These are phyloP conservation scores for Neurospora sp. DNA, from an alignment of 495 filamentous ascomycete genomes.

Conservation along the genomic window DNA sequence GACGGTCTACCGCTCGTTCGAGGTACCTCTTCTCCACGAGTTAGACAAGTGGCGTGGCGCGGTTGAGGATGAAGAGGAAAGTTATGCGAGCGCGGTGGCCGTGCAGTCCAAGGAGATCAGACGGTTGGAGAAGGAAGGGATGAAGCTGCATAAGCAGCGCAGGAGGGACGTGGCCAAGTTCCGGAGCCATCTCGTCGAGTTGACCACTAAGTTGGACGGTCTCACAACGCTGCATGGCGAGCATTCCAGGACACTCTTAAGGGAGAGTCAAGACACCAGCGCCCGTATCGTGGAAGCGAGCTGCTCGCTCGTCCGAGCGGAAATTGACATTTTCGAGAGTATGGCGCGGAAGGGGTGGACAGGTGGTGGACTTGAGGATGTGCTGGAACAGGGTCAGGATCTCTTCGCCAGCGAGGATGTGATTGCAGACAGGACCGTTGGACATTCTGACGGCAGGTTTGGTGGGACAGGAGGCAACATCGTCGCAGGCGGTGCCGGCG, in stretches of 20 bases:
- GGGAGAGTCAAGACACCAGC: constrained; percentile 50
- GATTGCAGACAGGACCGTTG: background rate
- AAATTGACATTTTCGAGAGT: constrained; percentile 57
- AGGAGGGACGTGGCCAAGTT: constrained; percentile 44
- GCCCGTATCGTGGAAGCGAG: constrained; percentile 48
- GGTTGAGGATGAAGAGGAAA: constrained; percentile 49
- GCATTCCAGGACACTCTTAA: constrained; percentile 43
- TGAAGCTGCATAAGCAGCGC: constrained; percentile 45
- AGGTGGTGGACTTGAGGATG: constrained; percentile 51
- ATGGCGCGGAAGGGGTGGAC: constrained; percentile 55
- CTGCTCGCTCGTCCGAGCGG: constrained; percentile 50
- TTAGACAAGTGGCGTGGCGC: constrained; percentile 49
- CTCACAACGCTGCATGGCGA: constrained; percentile 47
- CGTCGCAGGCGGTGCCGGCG: constrained; percentile 9
- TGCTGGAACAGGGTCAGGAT: constrained; percentile 50
- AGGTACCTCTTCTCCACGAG: constrained; percentile 55
- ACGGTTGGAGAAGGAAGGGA: constrained; percentile 48
- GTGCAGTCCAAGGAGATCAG: constrained; percentile 44
- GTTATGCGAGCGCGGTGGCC: constrained; percentile 42
- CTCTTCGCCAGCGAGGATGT: constrained; percentile 42
- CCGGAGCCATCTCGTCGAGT: constrained; percentile 43
- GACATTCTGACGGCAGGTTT: constrained; percentile 7
- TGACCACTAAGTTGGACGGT: constrained; percentile 52
- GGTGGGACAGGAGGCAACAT: constrained; percentile 11
- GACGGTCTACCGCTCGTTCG: constrained; percentile 54